Evolutionary conservation across 2,329 filamentous ascomycete genomes (phyloP).

Genomic region (Fusarium buharicum): DNA sequence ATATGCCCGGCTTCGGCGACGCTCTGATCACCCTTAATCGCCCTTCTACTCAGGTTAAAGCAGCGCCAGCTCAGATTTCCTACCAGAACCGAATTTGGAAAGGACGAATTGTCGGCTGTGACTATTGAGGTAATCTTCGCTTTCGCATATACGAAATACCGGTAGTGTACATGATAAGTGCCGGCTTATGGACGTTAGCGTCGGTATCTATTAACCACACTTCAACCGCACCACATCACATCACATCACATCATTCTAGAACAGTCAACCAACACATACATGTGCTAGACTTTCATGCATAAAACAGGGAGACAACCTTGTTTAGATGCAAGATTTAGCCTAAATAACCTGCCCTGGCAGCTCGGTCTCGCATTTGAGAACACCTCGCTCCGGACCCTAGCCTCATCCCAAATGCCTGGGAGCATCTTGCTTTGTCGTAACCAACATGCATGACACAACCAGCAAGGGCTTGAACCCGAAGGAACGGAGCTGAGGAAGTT

Average conservation of each 20-base stretch:
- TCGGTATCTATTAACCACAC: constrained; percentile 5
- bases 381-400: too few species aligned
- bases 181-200: constrained; percentile 19
- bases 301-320: background rate
- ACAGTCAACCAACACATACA: background rate
- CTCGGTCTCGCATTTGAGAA: too few species aligned
- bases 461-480: constrained; percentile 17
- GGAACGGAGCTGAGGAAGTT: constrained; percentile 19
- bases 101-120: background rate
- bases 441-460: background rate
- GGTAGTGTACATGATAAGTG: background rate
- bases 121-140: too few species aligned
- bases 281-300: background rate
- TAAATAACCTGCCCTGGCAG: background rate
- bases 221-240: constrained; percentile 3
- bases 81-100: too few species aligned
- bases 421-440: constrained; percentile 8
- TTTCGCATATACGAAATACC: too few species aligned
- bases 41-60: too few species aligned
- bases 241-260: constrained; percentile 2
- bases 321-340: background rate
- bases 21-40: too few species aligned
- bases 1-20: too few species aligned
- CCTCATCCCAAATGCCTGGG: constrained; percentile 2
- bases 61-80: too few species aligned